phyloP scores from a whole-genome alignment of 2,329 filamentous ascomycete genomes.

The Aspergillus arachidicola region DNA sequence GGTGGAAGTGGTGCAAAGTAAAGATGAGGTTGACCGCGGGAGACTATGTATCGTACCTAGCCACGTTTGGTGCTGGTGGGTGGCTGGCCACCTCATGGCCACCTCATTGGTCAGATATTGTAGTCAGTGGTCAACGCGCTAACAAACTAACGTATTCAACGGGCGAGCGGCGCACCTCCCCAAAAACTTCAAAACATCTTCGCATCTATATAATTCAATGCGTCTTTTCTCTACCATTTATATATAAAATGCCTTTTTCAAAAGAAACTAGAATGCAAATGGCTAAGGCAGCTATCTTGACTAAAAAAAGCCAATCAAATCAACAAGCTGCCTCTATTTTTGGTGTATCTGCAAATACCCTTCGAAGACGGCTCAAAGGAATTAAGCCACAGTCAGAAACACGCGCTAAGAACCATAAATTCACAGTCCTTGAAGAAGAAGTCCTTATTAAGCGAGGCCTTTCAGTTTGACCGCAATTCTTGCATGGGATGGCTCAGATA shows the following conservation, averaged over 20 bases:
- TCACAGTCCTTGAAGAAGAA: conserved; percentile 1
- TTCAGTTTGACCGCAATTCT: conserved; percentile 3
- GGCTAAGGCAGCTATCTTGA: conserved; percentile 2
- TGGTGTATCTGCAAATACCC: conserved; percentile 5
- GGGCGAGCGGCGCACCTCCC: no score
- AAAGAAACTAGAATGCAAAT: not conserved
- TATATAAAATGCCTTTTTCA: conserved; percentile 7
- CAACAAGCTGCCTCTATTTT: not conserved
- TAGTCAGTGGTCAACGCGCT: no score
- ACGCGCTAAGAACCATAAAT: not conserved
- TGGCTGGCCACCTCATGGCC: no score
- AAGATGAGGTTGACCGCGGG: no score
- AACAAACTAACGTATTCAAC: no score
- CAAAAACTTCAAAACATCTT: no score
- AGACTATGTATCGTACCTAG: no score
- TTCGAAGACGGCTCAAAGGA: not conserved
- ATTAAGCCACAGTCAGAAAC: conserved; percentile 7
- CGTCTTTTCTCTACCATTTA: no score
- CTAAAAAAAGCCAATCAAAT: conserved; percentile 6
- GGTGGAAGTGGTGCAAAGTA: no score
- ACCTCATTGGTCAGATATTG: no score
- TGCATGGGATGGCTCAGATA: conserved; percentile 7
- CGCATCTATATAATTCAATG: no score
- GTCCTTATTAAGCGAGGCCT: conserved; percentile 2
- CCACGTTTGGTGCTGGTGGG: no score